These are phyloP conservation scores for Vitis hybrid DNA, from an alignment of 177 flowering plant species.

Conservation along the genomic window DNA sequence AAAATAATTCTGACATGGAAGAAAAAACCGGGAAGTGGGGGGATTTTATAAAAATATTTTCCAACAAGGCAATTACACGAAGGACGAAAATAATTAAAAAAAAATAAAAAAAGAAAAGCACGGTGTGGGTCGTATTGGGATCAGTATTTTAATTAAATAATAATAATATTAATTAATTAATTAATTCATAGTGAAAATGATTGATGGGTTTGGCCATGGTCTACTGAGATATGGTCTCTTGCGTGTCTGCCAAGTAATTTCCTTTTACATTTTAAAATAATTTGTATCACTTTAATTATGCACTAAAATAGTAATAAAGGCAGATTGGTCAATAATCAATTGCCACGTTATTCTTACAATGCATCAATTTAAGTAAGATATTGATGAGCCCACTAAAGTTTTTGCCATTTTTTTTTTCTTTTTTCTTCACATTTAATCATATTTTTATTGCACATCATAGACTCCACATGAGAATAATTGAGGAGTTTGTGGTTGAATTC, in stretches of 20 bases:
- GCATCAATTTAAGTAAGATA: neutral
- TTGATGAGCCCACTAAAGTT: neutral
- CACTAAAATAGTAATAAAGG: neutral
- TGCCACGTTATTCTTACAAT: neutral
- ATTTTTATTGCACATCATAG: too few species aligned
- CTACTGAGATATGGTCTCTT: constrained; percentile 28
- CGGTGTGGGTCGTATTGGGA: constrained; percentile 16
- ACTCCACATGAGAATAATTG: too few species aligned
- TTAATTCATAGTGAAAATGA: constrained; percentile 27
- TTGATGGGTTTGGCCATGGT: constrained; percentile 21
- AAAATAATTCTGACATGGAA: constrained; percentile 9
- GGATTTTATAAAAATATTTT: constrained; percentile 5
- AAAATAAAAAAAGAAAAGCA: constrained; percentile 7
- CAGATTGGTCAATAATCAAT: neutral
- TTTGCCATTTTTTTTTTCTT: too few species aligned
- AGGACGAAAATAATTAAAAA: constrained; percentile 6
- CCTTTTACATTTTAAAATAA: constrained; percentile 9
- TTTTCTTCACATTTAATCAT: too few species aligned
- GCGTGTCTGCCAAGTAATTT: constrained; percentile 17
- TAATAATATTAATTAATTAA: neutral
- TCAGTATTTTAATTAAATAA: constrained; percentile 16
- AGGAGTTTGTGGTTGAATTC: too few species aligned
- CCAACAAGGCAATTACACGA: constrained; percentile 5
- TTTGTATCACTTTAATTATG: neutral
- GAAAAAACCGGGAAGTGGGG: constrained; percentile 14